These are phyloP conservation scores for Cladophialophora immunda DNA, from an alignment of 2,329 filamentous ascomycete genomes.

Conservation along the genomic window DNA sequence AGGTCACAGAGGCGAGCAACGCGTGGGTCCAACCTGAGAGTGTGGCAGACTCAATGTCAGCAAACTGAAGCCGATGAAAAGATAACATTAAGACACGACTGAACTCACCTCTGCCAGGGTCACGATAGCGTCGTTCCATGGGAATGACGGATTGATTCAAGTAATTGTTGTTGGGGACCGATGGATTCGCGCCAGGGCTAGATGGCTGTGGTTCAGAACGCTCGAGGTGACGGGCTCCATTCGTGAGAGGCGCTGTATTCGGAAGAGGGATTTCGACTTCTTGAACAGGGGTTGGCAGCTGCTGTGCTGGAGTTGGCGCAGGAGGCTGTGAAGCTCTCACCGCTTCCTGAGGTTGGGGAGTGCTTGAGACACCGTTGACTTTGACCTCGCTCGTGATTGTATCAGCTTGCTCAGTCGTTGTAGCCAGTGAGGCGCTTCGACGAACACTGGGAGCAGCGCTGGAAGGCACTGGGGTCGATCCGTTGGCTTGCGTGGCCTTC, in stretches of 20 bases:
- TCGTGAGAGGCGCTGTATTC: slow-evolving; percentile 26
- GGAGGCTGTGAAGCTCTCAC: slow-evolving; percentile 27
- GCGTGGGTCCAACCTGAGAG: slow-evolving; percentile 58
- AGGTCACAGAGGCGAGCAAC: slow-evolving; percentile 71
- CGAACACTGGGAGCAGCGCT: slow-evolving; percentile 34
- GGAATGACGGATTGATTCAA: slow-evolving; percentile 45
- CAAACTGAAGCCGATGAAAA: neutral
- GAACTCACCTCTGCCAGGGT: slow-evolving; percentile 58
- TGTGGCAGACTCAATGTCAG: neutral
- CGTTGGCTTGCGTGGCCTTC: slow-evolving; percentile 27
- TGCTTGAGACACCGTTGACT: slow-evolving; percentile 22
- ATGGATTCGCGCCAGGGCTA: slow-evolving; percentile 39
- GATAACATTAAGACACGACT: neutral
- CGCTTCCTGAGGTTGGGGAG: slow-evolving; percentile 19
- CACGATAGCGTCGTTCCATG: slow-evolving; percentile 54
- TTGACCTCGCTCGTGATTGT: slow-evolving; percentile 33
- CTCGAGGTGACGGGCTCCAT: slow-evolving; percentile 29
- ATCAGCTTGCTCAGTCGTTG: slow-evolving; percentile 32
- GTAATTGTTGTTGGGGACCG: slow-evolving; percentile 13
- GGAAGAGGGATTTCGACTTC: slow-evolving; percentile 31
- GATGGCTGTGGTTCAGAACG: slow-evolving; percentile 26
- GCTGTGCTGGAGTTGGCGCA: slow-evolving; percentile 21
- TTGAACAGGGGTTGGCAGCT: slow-evolving; percentile 33
- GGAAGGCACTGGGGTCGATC: slow-evolving; percentile 36
- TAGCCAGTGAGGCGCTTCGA: slow-evolving; percentile 36